Conservation (phyloP, 805 yeast species). For the Sugiyamaella chiloensis region DNA sequence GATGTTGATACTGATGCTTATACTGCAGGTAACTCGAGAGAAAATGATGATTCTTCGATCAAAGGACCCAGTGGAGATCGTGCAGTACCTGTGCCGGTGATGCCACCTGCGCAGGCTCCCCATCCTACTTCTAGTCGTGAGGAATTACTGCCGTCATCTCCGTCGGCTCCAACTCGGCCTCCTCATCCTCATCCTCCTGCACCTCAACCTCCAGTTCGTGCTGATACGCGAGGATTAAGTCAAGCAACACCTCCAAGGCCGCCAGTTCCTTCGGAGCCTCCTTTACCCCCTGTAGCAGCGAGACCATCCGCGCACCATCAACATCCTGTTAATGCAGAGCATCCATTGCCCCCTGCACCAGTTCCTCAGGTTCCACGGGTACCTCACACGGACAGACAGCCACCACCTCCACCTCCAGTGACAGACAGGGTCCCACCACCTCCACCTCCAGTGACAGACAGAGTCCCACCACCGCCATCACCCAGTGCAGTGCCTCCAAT, state of each 20-base stretch:
- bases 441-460: constrained; percentile 14
- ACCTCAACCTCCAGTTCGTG: too few species aligned
- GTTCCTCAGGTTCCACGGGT: neutral
- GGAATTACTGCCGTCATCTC: too few species aligned
- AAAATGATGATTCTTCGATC: neutral
- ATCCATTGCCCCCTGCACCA: too few species aligned
- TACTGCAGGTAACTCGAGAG: constrained; percentile 11
- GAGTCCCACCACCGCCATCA: constrained; percentile 17
- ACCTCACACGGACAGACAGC: neutral
- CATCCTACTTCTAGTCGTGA: too few species aligned
- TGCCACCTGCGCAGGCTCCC: too few species aligned
- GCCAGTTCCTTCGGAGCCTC: neutral
- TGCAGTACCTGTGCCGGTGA: neutral
- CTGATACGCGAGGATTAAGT: too few species aligned
- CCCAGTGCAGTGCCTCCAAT: constrained; percentile 12
- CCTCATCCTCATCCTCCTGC: too few species aligned
- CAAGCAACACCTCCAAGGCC: neutral
- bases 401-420: constrained; percentile 21
- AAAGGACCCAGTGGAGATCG: neutral
- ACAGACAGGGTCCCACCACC: constrained; percentile 21
- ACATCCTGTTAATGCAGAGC: too few species aligned
- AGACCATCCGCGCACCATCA: too few species aligned
- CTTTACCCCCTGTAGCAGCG: too few species aligned
- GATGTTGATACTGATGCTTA: constrained; percentile 50
- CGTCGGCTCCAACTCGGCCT: too few species aligned